Evolutionary conservation across 345 rosid species (phyloP).

Genomic region (Salix udensis): DNA sequence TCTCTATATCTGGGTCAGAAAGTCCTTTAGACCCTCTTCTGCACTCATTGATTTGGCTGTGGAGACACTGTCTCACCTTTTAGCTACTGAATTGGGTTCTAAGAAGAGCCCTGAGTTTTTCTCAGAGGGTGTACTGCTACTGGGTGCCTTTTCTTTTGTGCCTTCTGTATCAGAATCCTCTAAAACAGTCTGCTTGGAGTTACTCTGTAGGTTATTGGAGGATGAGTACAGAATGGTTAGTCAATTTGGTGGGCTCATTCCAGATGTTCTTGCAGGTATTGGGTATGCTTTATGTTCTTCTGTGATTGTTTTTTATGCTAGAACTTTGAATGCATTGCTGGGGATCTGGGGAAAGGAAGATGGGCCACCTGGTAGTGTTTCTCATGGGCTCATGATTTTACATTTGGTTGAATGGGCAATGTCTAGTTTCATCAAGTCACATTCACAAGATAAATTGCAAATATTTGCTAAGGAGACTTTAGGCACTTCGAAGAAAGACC

Average conservation of each 20-base stretch:
- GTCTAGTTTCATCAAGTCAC: slow-evolving; percentile 51
- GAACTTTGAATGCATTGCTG: slow-evolving; percentile 51
- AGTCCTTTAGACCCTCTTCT: slow-evolving; percentile 64
- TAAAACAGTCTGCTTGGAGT: slow-evolving; percentile 52
- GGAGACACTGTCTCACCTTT: slow-evolving; percentile 45
- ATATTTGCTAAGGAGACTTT: slow-evolving; percentile 38
- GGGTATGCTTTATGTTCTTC: slow-evolving; percentile 77
- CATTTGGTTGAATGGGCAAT: slow-evolving; percentile 83
- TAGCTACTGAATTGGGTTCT: slow-evolving; percentile 25
- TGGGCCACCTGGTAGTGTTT: slow-evolving; percentile 46
- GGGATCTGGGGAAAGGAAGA: slow-evolving; percentile 59
- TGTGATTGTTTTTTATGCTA: slow-evolving; percentile 34
- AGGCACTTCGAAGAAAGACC: slow-evolving; percentile 37
- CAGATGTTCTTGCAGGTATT: slow-evolving; percentile 70
- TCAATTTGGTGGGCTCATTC: slow-evolving; percentile 34
- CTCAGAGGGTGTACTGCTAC: slow-evolving; percentile 57
- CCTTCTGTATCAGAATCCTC: slow-evolving; percentile 48
- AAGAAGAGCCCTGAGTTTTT: slow-evolving; percentile 42
- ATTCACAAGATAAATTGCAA: slow-evolving; percentile 40
- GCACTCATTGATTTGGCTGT: slow-evolving; percentile 56
- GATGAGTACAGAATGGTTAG: slow-evolving; percentile 39
- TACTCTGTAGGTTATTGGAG: slow-evolving; percentile 58
- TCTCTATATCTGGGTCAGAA: slow-evolving; percentile 86
- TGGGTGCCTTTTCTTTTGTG: slow-evolving; percentile 66
- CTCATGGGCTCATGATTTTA: slow-evolving; percentile 70